Conservation (phyloP, 257 asterid genomes). For the Plectranthus barbatus region DNA sequence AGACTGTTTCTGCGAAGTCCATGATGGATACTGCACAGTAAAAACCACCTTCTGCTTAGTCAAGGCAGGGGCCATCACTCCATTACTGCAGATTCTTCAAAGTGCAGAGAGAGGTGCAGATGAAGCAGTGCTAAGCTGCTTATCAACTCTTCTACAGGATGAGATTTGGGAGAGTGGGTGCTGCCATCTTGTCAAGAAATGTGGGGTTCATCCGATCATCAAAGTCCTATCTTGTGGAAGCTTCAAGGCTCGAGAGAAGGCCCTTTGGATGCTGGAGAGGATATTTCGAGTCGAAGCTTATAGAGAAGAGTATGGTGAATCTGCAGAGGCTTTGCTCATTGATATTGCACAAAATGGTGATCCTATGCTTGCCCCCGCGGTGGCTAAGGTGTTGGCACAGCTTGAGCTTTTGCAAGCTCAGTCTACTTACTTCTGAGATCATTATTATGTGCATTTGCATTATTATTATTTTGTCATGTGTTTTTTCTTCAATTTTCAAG, state of each 20-base stretch:
- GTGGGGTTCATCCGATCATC: slow-evolving; percentile 34
- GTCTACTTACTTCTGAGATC: slow-evolving; percentile 60
- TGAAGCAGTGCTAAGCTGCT: slow-evolving; percentile 49
- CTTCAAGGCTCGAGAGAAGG: slow-evolving; percentile 47
- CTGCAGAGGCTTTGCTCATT: slow-evolving; percentile 55
- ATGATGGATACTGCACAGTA: slow-evolving; percentile 41
- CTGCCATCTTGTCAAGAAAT: slow-evolving; percentile 31
- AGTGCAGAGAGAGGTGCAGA: slow-evolving; percentile 50
- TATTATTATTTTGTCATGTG: neutral
- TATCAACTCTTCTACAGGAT: slow-evolving; percentile 56
- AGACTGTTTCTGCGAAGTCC: slow-evolving; percentile 48
- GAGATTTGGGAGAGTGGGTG: slow-evolving; percentile 74
- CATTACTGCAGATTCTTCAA: slow-evolving; percentile 41
- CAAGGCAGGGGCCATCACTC: slow-evolving; percentile 49
- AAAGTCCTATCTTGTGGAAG: slow-evolving; percentile 48
- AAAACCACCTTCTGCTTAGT: slow-evolving; percentile 59
- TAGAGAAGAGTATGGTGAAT: slow-evolving; percentile 45
- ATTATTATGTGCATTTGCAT: neutral
- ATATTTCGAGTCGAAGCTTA: slow-evolving; percentile 44
- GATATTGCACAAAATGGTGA: slow-evolving; percentile 73
- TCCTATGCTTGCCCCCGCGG: slow-evolving; percentile 46
- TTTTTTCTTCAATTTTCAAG: neutral
- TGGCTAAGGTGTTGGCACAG: slow-evolving; percentile 72
- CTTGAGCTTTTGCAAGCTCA: slow-evolving; percentile 67
- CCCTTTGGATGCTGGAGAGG: slow-evolving; percentile 69